Conservation (phyloP, 495 filamentous ascomycete genomes). For the Hypoxylon crocopeplum region DNA sequence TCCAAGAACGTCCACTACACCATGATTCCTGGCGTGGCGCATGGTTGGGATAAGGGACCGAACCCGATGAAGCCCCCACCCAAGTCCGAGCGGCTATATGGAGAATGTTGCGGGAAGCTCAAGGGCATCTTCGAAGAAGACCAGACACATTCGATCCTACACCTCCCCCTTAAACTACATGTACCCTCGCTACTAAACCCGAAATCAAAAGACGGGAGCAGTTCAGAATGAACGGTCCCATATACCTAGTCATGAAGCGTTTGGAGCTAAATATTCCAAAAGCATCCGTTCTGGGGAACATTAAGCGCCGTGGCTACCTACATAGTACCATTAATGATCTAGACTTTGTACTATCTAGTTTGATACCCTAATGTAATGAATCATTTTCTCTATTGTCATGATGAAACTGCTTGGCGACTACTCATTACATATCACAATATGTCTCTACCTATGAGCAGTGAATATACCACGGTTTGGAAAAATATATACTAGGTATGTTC, state of each 20-base stretch:
- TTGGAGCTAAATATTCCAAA: too few relatives aligned
- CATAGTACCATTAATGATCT: too few relatives aligned
- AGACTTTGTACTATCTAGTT: neutral
- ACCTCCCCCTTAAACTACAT: conserved; percentile 17
- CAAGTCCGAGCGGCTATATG: conserved; percentile 48
- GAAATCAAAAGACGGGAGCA: conserved; percentile 15
- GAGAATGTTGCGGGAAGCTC: conserved; percentile 46
- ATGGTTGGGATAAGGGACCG: conserved; percentile 89
- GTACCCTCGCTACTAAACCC: conserved; percentile 6
- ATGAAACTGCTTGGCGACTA: neutral
- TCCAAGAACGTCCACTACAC: conserved; percentile 72
- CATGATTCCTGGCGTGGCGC: conserved; percentile 74
- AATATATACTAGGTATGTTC: too few relatives aligned
- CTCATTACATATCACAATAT: conserved; percentile 1
- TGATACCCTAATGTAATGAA: conserved; percentile 15
- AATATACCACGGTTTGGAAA: too few relatives aligned
- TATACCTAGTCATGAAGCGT: neutral
- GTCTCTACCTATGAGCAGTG: neutral
- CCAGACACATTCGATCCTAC: conserved; percentile 8
- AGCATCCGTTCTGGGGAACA: too few relatives aligned
- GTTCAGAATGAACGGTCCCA: neutral
- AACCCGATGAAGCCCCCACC: conserved; percentile 70
- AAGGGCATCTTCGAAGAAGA: conserved; percentile 42
- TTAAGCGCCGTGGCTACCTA: too few relatives aligned
- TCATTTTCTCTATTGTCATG: neutral